Percentiles rank a stretch among this genome's conserved stretches.
phyloP scores from a whole-genome alignment of 164 flowering plant genomes.

The Dillenia turbinata region DNA sequence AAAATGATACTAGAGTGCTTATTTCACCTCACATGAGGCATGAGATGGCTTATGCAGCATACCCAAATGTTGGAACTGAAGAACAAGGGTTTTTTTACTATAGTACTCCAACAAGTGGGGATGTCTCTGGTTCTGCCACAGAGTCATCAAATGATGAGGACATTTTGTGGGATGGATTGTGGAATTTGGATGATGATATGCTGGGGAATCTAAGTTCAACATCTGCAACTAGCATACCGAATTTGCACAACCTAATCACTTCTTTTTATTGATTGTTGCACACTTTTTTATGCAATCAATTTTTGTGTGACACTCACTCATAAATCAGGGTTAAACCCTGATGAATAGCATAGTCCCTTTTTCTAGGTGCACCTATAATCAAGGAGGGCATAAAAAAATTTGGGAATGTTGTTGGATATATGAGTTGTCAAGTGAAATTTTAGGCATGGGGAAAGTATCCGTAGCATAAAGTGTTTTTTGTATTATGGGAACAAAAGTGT shows the following conservation, averaged over 20 bases:
- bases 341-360: too few relatives aligned
- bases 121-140: not conserved
- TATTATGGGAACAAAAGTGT: too few relatives aligned
- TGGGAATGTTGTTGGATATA: too few relatives aligned
- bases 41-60: conserved; percentile 10
- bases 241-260: conserved; percentile 1
- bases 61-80: not conserved
- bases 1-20: conserved; percentile 13
- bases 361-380: too few relatives aligned
- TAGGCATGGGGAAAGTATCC: too few relatives aligned
- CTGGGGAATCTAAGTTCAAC: conserved; percentile 17
- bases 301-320: too few relatives aligned
- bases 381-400: too few relatives aligned
- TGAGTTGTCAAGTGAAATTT: too few relatives aligned
- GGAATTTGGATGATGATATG: conserved; percentile 62
- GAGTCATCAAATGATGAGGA: conserved; percentile 37
- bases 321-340: too few relatives aligned
- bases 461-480: too few relatives aligned
- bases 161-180: conserved; percentile 54
- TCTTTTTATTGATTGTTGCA: not conserved
- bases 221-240: conserved; percentile 24
- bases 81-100: conserved; percentile 27
- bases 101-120: too few relatives aligned
- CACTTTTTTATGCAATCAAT: too few relatives aligned
- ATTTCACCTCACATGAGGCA: conserved; percentile 18